Conservation (phyloP, 1,139 yeast species). For the Geotrichum restrictum region DNA sequence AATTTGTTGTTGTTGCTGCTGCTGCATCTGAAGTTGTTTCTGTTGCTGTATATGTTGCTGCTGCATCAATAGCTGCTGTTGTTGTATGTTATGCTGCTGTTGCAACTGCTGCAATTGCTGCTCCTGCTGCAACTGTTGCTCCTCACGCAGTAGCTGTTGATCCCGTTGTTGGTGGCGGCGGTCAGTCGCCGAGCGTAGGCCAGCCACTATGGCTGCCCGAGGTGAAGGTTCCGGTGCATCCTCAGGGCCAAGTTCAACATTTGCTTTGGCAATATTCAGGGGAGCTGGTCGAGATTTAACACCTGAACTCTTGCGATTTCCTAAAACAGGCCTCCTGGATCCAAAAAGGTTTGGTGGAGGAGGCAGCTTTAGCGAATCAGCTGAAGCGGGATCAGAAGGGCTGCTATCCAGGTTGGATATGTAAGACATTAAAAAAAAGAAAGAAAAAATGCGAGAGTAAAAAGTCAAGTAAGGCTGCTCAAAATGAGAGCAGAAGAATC, state of each 20-base stretch:
- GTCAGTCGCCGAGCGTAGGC: constrained; percentile 36
- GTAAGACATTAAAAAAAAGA: too few relatives aligned
- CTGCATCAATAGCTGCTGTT: constrained; percentile 1
- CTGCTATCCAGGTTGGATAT: too few relatives aligned
- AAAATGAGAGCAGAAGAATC: too few relatives aligned
- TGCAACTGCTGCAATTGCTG: constrained; percentile 20
- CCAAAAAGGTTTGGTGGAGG: constrained; percentile 15
- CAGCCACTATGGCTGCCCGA: constrained; percentile 36
- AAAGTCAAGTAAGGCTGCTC: too few relatives aligned
- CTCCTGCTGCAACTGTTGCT: constrained; percentile 13
- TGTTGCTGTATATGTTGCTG: not conserved
- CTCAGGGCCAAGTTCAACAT: constrained; percentile 1
- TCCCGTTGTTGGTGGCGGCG: constrained; percentile 31
- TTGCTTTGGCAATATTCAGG: constrained; percentile 8
- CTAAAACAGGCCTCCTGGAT: not conserved
- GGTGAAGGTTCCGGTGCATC: constrained; percentile 23
- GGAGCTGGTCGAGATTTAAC: constrained; percentile 9
- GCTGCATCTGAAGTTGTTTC: constrained; percentile 4
- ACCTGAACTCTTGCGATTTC: not conserved
- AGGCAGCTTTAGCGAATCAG: constrained; percentile 7
- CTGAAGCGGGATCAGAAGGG: not conserved
- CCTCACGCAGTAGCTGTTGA: constrained; percentile 11
- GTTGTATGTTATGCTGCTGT: constrained; percentile 5
- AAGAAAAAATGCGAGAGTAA: too few relatives aligned
- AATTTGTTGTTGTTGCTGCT: constrained; percentile 10